Percentiles rank a stretch among this genome's conserved stretches.
phyloP scores from a whole-genome alignment of 768 basidiomycete genomes.

The Kwoniella heveanensis region DNA sequence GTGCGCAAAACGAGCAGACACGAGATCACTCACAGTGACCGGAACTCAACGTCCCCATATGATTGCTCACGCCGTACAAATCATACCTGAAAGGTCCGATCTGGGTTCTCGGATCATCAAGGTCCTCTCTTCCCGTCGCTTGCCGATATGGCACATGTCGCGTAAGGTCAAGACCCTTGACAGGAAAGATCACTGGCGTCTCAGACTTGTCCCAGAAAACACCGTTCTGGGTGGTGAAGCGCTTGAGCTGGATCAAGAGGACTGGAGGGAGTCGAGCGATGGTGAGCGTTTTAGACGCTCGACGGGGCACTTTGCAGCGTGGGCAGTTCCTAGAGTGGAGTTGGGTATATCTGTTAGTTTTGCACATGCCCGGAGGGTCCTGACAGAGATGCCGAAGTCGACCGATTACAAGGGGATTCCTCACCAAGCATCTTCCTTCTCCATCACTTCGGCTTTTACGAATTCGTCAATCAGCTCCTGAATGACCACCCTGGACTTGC shows the following conservation, averaged over 20 bases:
- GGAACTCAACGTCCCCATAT: conserved; percentile 88
- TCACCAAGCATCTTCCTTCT: conserved; percentile 91
- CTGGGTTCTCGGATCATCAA: conserved; percentile 76
- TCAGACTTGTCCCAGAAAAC: conserved; percentile 93
- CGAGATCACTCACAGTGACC: conserved; percentile 79
- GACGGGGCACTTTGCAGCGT: conserved; percentile 82
- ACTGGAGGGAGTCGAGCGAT: conserved; percentile 91
- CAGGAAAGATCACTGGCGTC: conserved; percentile 88
- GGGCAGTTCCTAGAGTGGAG: conserved; percentile 98
- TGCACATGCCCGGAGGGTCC: no score
- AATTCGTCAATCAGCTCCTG: conserved; percentile 84
- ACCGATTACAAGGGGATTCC: conserved; percentile 33
- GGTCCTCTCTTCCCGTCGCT: conserved; percentile 62
- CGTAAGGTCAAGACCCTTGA: conserved; percentile 65
- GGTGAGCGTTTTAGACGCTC: conserved; percentile 81
- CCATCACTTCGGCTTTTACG: conserved; percentile 84
- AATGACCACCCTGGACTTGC: conserved; percentile 64
- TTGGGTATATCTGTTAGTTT: no score
- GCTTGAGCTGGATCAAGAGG: conserved; percentile 58
- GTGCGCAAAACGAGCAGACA: neutral
- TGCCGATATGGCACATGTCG: conserved; percentile 83
- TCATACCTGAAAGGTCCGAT: conserved; percentile 91
- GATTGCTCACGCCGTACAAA: conserved; percentile 92
- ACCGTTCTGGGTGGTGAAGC: conserved; percentile 48
- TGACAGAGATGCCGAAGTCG: no score